Base-by-base conservation (phyloP, 2,329 filamentous ascomycete genomes). In the Hymenoscyphus salicellus region DNA sequence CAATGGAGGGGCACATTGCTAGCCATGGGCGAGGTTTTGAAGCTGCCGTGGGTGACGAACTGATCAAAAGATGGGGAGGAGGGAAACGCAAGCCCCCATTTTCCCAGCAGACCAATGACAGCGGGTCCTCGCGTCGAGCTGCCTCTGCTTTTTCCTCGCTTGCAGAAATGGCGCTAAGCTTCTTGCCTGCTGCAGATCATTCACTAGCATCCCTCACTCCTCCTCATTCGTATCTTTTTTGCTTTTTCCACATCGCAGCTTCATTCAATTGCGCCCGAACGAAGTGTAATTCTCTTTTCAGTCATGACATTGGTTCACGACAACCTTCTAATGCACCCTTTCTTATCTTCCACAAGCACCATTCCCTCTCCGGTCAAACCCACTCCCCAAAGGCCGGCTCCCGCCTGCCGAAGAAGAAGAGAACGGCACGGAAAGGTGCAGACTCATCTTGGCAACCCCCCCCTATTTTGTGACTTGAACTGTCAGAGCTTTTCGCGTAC, bases 351-450 rank as follows among this genome's bases (percentile, higher is more conserved):
- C 33, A 58, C 55, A 36, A 38, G 8, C 41, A 10, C 41, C n/a
- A 46, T 23, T 33, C n/a, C 14, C 56, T 38, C n/a, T 17, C 17
- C 30, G 57, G 30, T 36, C 3, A 16, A 41, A 11, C 11, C 17
- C 57, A 36, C 57, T 7, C 8, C 16, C 41, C 4, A 36, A 28
- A 49, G 58, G 58, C 58, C 58, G 58, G 58, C 41, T 41, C 58
- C 58, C 58, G 58, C 58, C 58, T 46, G 11, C 20, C 26, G 56
- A 41, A 20, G n/a, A 26, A 26, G 32, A 58, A 17, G 32, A 17
- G 26, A 32, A 23, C 30, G 17, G 28, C 33, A 30, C 56, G 56
- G 56, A 58, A 26, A 41, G 17, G 20, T 58, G 56, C 56, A 33
- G 55, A 2, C 1, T 30, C 55, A 56, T 30, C 30, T 58, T 36